These are phyloP conservation scores for Fusarium oxysporum DNA, from an alignment of 2,329 filamentous ascomycete species.

Conservation along the genomic window DNA sequence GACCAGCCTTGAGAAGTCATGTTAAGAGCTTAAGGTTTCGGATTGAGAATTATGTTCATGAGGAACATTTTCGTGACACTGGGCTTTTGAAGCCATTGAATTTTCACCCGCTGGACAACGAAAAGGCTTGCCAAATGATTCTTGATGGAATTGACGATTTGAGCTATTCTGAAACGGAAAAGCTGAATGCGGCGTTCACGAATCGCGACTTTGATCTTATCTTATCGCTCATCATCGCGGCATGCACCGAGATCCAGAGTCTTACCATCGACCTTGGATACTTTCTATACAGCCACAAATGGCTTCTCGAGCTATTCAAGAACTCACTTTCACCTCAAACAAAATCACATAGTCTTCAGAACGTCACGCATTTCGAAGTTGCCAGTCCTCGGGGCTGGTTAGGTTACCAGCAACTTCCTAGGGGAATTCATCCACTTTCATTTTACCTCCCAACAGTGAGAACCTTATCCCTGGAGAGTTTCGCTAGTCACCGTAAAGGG, in stretches of 20 bases:
- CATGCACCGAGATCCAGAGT: background rate
- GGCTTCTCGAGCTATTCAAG: background rate
- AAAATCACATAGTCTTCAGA: background rate
- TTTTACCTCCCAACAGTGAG: background rate
- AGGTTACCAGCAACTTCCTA: background rate
- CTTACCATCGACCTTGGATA: background rate
- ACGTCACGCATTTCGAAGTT: background rate
- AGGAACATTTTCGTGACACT: background rate
- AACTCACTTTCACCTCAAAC: fast-evolving
- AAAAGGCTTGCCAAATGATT: fast-evolving
- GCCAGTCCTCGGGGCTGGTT: background rate
- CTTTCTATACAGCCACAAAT: background rate
- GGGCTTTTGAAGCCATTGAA: background rate
- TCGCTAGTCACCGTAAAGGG: background rate
- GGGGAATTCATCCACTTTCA: fast-evolving
- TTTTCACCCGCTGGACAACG: background rate
- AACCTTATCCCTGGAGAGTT: background rate
- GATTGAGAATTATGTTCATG: background rate
- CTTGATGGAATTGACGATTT: background rate
- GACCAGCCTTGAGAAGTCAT: background rate
- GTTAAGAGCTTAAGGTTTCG: background rate
- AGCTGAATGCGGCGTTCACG: fast-evolving
- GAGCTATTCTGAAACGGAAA: background rate
- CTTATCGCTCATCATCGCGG: background rate
- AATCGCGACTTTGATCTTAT: background rate